Percentiles rank a stretch among this genome's conserved stretches.
Evolutionary conservation across 495 filamentous ascomycete genomes (phyloP).

Genomic region (Chaetomidium leptoderma): DNA sequence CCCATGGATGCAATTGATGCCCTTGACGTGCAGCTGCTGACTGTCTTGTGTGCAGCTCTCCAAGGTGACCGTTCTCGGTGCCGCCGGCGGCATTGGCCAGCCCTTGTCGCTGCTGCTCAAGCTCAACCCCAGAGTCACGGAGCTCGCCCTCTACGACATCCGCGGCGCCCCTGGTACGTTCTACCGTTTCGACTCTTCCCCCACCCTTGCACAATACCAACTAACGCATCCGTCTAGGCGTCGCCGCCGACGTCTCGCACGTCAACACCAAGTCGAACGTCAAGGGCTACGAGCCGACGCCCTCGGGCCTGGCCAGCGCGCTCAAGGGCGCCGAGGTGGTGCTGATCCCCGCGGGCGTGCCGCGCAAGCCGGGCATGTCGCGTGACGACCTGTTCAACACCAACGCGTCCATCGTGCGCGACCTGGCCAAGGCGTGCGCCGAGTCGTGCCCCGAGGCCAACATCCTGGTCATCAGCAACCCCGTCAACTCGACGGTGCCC

Average conservation of each 20-base stretch:
- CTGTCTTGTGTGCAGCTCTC: constrained; percentile 59
- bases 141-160: constrained; percentile 97
- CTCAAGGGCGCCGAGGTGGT: constrained; percentile 88
- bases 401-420: constrained; percentile 98
- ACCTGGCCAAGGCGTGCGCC: constrained; percentile 93
- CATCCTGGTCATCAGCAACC: constrained; percentile 96
- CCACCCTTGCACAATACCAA: background rate
- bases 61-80: constrained; percentile 95
- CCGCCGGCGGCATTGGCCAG: constrained; percentile 96
- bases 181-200: constrained; percentile 5
- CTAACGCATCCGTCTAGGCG: constrained; percentile 54
- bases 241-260: constrained; percentile 94
- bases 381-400: constrained; percentile 99
- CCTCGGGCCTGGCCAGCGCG: constrained; percentile 66
- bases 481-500: constrained; percentile 98
- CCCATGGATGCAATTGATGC: constrained; percentile 7
- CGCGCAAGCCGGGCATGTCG: constrained; percentile 99
- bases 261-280: constrained; percentile 98
- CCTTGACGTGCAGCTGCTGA: constrained; percentile 29
- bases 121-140: constrained; percentile 86
- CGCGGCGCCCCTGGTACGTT: constrained; percentile 81
- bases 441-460: constrained; percentile 87
- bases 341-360: constrained; percentile 96
- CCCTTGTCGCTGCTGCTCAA: constrained; percentile 95
- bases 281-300: constrained; percentile 76